Percentiles rank a stretch among this genome's conserved stretches.
phyloP scores from a whole-genome alignment of 805 yeast genomes.

The Metschnikowia kunwiensis region DNA sequence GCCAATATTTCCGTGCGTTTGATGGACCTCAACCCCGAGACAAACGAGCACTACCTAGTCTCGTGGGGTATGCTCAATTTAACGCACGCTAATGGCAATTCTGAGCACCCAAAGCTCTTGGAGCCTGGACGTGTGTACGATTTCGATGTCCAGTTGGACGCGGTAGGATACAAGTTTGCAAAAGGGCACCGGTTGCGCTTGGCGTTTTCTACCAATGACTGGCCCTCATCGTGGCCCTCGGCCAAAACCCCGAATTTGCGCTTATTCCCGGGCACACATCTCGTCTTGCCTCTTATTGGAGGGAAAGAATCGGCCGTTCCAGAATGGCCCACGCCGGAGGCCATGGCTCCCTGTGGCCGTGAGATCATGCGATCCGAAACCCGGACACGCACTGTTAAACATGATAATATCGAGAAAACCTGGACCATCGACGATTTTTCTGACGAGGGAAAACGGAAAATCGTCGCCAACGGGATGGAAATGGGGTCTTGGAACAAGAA shows the following conservation, averaged over 20 bases:
- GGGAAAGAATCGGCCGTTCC: background rate
- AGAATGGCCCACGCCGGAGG: conserved; percentile 4
- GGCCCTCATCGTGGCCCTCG: conserved; percentile 49
- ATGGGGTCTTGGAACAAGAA: conserved; percentile 9
- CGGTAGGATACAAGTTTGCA: conserved; percentile 34
- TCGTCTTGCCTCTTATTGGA: conserved; percentile 1
- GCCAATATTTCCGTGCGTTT: conserved; percentile 42
- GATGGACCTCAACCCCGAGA: conserved; percentile 37
- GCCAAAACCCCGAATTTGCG: conserved; percentile 24
- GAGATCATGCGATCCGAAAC: conserved; percentile 3
- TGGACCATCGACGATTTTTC: conserved; percentile 9
- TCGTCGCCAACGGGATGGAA: conserved; percentile 3
- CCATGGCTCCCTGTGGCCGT: conserved; percentile 5
- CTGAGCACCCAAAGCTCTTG: conserved; percentile 39
- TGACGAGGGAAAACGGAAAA: conserved; percentile 4
- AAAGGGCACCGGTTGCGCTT: conserved; percentile 39
- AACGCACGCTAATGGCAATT: conserved; percentile 36
- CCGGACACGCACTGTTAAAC: conserved; percentile 2
- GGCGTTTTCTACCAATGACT: conserved; percentile 44
- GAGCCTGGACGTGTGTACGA: conserved; percentile 31
- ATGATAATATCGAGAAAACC: conserved; percentile 2
- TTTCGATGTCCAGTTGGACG: conserved; percentile 36
- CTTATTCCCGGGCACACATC: conserved; percentile 2
- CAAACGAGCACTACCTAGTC: conserved; percentile 36
- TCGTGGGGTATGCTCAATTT: conserved; percentile 47